phyloP scores from a whole-genome alignment of 148 eudicot genomes.

The Rheum nobile region DNA sequence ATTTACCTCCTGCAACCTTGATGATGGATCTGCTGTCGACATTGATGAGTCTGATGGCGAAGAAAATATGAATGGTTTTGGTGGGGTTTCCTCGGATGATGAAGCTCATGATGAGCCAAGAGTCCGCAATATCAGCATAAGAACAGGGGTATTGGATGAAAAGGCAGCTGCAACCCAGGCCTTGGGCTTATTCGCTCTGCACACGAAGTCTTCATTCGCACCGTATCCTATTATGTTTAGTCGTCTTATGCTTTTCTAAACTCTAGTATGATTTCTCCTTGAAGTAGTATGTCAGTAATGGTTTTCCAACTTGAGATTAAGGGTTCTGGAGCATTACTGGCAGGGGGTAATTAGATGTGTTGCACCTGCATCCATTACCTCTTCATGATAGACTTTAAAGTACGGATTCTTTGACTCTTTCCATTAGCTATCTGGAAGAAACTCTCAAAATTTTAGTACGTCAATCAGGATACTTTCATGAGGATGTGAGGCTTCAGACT shows the following conservation, averaged over 20 bases:
- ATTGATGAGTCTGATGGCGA: slow-evolving; percentile 88
- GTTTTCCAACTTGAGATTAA: background rate
- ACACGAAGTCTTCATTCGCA: slow-evolving; percentile 67
- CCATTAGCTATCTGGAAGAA: slow-evolving; percentile 79
- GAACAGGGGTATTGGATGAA: slow-evolving; percentile 97
- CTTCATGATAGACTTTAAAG: background rate
- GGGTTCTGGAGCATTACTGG: background rate
- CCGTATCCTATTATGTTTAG: slow-evolving; percentile 65
- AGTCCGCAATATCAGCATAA: slow-evolving; percentile 81
- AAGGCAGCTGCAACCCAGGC: slow-evolving; percentile 99
- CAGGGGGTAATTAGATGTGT: background rate
- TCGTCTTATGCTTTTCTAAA: background rate
- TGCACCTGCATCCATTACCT: background rate
- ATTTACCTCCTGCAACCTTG: slow-evolving; percentile 87
- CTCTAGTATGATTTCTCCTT: background rate
- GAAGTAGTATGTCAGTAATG: background rate
- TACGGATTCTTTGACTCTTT: slow-evolving; percentile 23
- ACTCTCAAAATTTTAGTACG: slow-evolving; percentile 62
- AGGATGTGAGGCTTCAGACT: slow-evolving; percentile 97
- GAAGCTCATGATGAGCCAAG: slow-evolving; percentile 95
- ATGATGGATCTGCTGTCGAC: slow-evolving; percentile 90
- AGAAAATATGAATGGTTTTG: slow-evolving; percentile 70
- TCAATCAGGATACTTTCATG: slow-evolving; percentile 84
- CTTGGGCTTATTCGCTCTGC: slow-evolving; percentile 85
- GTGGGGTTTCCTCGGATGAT: slow-evolving; percentile 94